Percentiles rank a stretch among this genome's conserved stretches.
Evolutionary conservation across 1,284 basidiomycete species (phyloP).

Genomic region (Mycena sp.): DNA sequence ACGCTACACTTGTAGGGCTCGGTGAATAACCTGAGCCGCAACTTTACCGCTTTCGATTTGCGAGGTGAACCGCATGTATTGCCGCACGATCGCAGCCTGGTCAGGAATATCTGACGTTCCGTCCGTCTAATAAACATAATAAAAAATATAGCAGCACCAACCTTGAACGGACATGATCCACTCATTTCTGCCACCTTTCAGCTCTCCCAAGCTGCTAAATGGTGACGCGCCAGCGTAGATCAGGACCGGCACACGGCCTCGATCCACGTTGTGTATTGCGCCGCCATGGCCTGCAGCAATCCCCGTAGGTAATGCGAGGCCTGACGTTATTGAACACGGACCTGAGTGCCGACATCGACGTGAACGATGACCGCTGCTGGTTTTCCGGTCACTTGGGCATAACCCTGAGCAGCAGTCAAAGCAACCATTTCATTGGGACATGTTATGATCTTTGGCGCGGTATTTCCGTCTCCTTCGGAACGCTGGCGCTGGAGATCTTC

Average conservation of each 20-base stretch:
- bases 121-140: not conserved
- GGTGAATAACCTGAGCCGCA: constrained; percentile 57
- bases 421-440: constrained; percentile 83
- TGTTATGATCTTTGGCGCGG: constrained; percentile 62
- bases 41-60: constrained; percentile 66
- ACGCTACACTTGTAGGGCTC: constrained; percentile 71
- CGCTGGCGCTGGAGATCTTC: constrained; percentile 73
- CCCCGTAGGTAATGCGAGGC: not conserved
- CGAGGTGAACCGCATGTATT: constrained; percentile 74
- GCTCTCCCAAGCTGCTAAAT: constrained; percentile 61
- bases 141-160: constrained; percentile 29
- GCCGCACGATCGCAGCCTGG: constrained; percentile 72
- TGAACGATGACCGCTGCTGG: constrained; percentile 78
- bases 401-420: constrained; percentile 75
- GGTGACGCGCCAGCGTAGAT: constrained; percentile 79
- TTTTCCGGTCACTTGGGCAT: constrained; percentile 69
- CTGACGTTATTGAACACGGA: constrained; percentile 33
- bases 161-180: constrained; percentile 81
- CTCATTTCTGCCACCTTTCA: constrained; percentile 73
- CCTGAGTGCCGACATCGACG: constrained; percentile 79
- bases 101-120: constrained; percentile 65
- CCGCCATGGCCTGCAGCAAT: constrained; percentile 65
- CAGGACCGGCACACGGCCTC: constrained; percentile 67
- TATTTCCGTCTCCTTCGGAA: constrained; percentile 47
- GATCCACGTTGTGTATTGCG: constrained; percentile 76